phyloP scores from a whole-genome alignment of 2,329 filamentous ascomycete genomes.

The Phaeosphaeriaceae sp. region DNA sequence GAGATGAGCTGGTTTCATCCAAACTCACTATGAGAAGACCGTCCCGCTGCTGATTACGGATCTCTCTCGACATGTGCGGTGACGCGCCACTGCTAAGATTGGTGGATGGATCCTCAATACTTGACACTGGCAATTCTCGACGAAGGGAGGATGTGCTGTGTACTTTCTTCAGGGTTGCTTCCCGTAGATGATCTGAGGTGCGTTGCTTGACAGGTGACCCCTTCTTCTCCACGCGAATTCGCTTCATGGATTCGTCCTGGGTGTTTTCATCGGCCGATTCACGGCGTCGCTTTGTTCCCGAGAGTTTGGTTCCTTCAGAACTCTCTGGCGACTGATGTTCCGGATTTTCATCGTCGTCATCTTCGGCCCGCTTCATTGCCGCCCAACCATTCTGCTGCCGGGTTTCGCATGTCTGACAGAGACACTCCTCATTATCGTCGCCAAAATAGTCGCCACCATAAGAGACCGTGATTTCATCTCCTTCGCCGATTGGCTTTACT shows the following conservation, averaged over 20 bases:
- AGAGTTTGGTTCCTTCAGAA: slow-evolving; percentile 11
- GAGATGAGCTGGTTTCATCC: slow-evolving; percentile 37
- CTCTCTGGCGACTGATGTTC: slow-evolving; percentile 7
- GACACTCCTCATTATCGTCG: slow-evolving; percentile 89
- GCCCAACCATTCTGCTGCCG: slow-evolving; percentile 82
- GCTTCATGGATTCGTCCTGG: slow-evolving; percentile 23
- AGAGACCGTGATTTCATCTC: slow-evolving; percentile 95
- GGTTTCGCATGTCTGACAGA: slow-evolving; percentile 86
- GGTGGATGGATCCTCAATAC: slow-evolving; percentile 37
- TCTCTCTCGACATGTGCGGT: slow-evolving; percentile 27
- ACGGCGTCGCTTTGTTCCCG: slow-evolving; percentile 36
- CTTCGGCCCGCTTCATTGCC: slow-evolving; percentile 47
- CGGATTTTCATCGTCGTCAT: slow-evolving; percentile 39
- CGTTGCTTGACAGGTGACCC: slow-evolving; percentile 14
- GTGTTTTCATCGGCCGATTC: slow-evolving; percentile 20
- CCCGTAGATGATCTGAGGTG: slow-evolving; percentile 23
- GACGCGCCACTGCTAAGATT: slow-evolving; percentile 20
- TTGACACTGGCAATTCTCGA: slow-evolving; percentile 39
- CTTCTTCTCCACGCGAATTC: slow-evolving; percentile 18
- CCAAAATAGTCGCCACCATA: slow-evolving; percentile 98
- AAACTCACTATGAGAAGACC: slow-evolving; percentile 37
- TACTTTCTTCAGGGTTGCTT: slow-evolving; percentile 40
- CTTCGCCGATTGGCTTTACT: slow-evolving; percentile 77
- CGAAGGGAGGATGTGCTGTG: slow-evolving; percentile 39
- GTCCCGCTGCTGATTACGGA: slow-evolving; percentile 42